Evolutionary conservation across 164 flowering plant genomes (phyloP), one percentile per base, ranked within the genome.

Genomic region (Umbilicus rupestris): DNA sequence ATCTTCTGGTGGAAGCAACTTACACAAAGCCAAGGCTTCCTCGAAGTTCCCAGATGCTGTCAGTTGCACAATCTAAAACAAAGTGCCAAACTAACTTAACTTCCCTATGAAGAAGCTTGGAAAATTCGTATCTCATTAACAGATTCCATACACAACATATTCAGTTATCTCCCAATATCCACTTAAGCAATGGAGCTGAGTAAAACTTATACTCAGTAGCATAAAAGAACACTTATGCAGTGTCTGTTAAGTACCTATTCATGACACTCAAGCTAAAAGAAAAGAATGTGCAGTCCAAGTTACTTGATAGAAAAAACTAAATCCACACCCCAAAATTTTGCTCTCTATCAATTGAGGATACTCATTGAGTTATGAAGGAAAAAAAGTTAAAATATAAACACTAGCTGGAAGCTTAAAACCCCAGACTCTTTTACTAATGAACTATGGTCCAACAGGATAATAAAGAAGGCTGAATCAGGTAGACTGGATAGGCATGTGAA

Each of bases 31-130:
- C 83, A 95, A 76, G 28, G 99, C 99, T 78, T 92, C 98, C 74
- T 92, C 99, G 80, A 95, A 95, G 75, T 95, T 77, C 15, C 92
- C 96, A 73, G 99, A 92, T 69, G 96, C 99, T 68, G 99, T 92
- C 71, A 92, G 73, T 77, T 95, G 99, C 63, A 95, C 92, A 72
- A 95, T 95, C 99, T 95, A 85, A 74, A 79, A 39, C 47, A 19
- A 8, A 66, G 57, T 46, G 20, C 39, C 26, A 28, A 62, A 35
- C 45, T 26, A 42, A 64, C 47, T 58, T 39, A 20, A 30, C 28
- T 65, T 44, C 24, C 14, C 31, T 39, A 14, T 17, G 5, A 10
- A 22, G 20, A 66, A 37, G 24, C 11, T 44, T 31, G 44, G 42
- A 22, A n/a, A 42, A 5, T 55, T 62, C 41, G 65, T 44, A 42